These are phyloP conservation scores for Porcisia hertigi DNA, from an alignment of 208 protist genomes.

Conservation along the genomic window DNA sequence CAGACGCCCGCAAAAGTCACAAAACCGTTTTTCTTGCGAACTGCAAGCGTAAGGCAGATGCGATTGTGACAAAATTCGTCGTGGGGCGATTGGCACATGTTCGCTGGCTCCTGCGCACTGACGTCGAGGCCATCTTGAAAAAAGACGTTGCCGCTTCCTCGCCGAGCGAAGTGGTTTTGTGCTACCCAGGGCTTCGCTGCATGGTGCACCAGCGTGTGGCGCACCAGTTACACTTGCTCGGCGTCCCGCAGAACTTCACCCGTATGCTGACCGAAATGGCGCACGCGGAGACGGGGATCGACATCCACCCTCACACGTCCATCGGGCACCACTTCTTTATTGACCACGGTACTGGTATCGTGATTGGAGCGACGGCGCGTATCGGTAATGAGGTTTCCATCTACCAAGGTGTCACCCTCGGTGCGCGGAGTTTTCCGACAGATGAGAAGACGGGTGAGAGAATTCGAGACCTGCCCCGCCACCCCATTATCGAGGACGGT, in stretches of 20 bases:
- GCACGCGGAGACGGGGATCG: slow-evolving; percentile 70
- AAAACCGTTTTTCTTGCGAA: slow-evolving; percentile 19
- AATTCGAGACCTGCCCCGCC: slow-evolving; percentile 65
- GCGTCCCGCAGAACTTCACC: slow-evolving; percentile 70
- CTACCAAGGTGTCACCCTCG: slow-evolving; percentile 89
- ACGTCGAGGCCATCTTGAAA: slow-evolving; percentile 60
- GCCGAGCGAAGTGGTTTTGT: slow-evolving; percentile 63
- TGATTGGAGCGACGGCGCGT: slow-evolving; percentile 85
- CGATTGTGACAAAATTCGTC: slow-evolving; percentile 58
- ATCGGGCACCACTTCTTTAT: slow-evolving; percentile 90
- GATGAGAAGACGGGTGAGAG: slow-evolving; percentile 55
- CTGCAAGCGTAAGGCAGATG: slow-evolving; percentile 45
- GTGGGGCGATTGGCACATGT: slow-evolving; percentile 50
- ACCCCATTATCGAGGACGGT: slow-evolving; percentile 86
- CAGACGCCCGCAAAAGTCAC: neutral
- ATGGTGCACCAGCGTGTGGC: slow-evolving; percentile 75
- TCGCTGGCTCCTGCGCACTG: slow-evolving; percentile 64
- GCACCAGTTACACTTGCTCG: slow-evolving; percentile 66
- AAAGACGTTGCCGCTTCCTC: slow-evolving; percentile 71
- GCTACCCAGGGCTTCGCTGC: slow-evolving; percentile 77
- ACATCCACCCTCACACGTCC: slow-evolving; percentile 85
- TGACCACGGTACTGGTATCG: slow-evolving; percentile 90
- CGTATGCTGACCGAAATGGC: slow-evolving; percentile 77
- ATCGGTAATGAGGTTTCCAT: slow-evolving; percentile 82
- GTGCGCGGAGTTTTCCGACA: slow-evolving; percentile 66